phyloP scores from a whole-genome alignment of 2,329 filamentous ascomycete genomes.

The Sphaceloma murrayae region DNA sequence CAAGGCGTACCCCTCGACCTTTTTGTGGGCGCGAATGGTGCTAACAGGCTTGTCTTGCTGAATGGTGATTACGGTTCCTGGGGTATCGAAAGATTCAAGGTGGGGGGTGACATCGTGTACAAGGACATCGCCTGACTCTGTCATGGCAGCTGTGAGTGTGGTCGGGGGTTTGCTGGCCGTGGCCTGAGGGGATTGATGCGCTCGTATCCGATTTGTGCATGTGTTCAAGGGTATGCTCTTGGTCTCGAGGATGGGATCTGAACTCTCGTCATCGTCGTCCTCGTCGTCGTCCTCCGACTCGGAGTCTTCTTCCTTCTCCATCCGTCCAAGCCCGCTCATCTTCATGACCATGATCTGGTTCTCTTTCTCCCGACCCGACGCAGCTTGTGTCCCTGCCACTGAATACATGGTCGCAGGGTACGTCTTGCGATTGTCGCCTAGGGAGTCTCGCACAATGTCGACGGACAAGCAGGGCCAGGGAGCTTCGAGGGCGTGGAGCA shows the following conservation, averaged over 20 bases:
- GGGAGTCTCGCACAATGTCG: conserved; percentile 74
- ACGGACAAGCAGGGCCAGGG: conserved; percentile 97
- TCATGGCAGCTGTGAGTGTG: conserved; percentile 84
- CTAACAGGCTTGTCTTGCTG: conserved; percentile 81
- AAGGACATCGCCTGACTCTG: conserved; percentile 76
- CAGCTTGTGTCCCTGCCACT: conserved; percentile 89
- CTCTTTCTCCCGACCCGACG: conserved; percentile 61
- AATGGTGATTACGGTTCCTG: conserved; percentile 67
- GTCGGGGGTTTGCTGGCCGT: conserved; percentile 63
- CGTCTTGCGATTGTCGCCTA: conserved; percentile 82
- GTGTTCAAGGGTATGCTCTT: conserved; percentile 76
- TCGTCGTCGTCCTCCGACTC: conserved; percentile 61
- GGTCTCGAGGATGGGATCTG: conserved; percentile 88
- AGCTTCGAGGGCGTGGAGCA: conserved; percentile 89
- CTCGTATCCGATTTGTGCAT: conserved; percentile 88
- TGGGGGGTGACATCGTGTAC: conserved; percentile 94
- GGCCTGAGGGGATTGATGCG: conserved; percentile 65
- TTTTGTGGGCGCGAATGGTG: conserved; percentile 82
- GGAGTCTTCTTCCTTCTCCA: conserved; percentile 63
- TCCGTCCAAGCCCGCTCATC: conserved; percentile 80
- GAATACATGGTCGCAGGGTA: conserved; percentile 95
- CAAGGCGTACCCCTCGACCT: conserved; percentile 81
- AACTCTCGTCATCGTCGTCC: conserved; percentile 58
- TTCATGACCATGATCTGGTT: conserved; percentile 96
- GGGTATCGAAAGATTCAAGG: conserved; percentile 78